Conservation (phyloP, 495 filamentous ascomycete genomes). For the Collariella sp. region DNA sequence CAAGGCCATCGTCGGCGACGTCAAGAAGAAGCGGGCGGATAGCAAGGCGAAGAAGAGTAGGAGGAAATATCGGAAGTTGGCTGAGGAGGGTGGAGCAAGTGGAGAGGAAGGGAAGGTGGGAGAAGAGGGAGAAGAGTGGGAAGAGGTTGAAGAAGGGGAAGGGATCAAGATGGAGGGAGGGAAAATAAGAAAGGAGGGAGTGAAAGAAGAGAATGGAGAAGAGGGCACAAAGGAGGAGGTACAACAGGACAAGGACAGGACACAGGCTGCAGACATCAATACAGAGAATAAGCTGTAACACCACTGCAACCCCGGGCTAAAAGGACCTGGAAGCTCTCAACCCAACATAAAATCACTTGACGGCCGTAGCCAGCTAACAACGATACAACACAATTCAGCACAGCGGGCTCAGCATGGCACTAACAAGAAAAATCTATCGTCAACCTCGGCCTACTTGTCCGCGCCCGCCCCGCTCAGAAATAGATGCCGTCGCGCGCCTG, state of each 20-base stretch:
- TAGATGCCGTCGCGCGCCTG: constrained; percentile 34
- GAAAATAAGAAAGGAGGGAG: not conserved
- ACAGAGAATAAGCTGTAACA: not conserved
- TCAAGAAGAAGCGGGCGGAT: constrained; percentile 40
- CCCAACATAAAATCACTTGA: constrained; percentile 1
- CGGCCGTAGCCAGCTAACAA: constrained; percentile 15
- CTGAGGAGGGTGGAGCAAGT: constrained; percentile 20
- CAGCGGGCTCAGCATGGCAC: constrained; percentile 12
- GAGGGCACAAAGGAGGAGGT: not conserved
- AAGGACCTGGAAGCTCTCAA: constrained; percentile 3
- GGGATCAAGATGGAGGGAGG: not conserved
- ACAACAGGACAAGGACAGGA: not conserved
- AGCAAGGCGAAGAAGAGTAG: constrained; percentile 43
- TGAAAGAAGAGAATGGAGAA: not conserved
- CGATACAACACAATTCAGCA: constrained; percentile 11
- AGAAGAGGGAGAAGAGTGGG: not conserved
- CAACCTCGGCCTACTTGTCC: constrained; percentile 42
- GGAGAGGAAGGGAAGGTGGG: not conserved
- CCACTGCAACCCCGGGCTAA: not conserved
- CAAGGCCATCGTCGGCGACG: constrained; percentile 30
- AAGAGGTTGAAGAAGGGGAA: not conserved
- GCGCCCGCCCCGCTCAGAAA: constrained; percentile 35
- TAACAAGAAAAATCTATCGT: constrained; percentile 37
- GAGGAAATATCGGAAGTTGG: constrained; percentile 42
- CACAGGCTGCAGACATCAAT: not conserved